Evolutionary conservation across 1,284 basidiomycete species (phyloP), one percentile per base, ranked within the genome.

Genomic region (Rhodofomes roseus): DNA sequence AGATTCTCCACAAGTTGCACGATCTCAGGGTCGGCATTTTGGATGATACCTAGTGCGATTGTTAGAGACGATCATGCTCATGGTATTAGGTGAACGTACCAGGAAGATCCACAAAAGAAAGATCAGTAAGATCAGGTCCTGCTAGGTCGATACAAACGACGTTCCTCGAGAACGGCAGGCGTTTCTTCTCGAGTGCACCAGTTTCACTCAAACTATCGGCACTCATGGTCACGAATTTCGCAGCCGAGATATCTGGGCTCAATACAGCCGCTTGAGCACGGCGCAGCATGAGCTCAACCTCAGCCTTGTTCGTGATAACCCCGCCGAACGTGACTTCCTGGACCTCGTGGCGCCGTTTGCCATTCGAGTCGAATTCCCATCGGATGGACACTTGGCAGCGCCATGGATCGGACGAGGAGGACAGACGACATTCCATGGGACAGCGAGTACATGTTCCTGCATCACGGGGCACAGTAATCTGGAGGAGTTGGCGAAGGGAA

Each of bases 1-100:
- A 87, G 73, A 16, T 76, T 60, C 60, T 73, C 73, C 12, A 86
- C 80, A 12, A 84, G 65, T 0, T 74, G 63, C 8, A 88, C 77
- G 0, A 77, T 68, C 0, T 74, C 71, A 1, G 68, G 58, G 0
- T 77, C 72, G 2, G 78, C 81, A 31, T 86, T 84, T 58, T 85
- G 81, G 18, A 87, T 83, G 31, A 87, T 70, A 0, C 83, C 84
- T 85, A 57, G 3, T 25, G 11, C 9, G 14, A 18, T 11, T 2
- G 46, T 43, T 20, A 56, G 25, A 6, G 4, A 7, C 18, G 36
- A 39, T 22, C 25, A 55, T 27, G 22, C 23, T 54, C 65, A 79
- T 81, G 14, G 80, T 79, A 2, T 81, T 65, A 56, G 20, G 12
- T 27, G 46, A 3, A 36, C 56, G 1, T 20, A 79, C 78, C 79